Evolutionary conservation across 2,329 filamentous ascomycete genomes (phyloP).

Genomic region (Samsoniella hepiali): DNA sequence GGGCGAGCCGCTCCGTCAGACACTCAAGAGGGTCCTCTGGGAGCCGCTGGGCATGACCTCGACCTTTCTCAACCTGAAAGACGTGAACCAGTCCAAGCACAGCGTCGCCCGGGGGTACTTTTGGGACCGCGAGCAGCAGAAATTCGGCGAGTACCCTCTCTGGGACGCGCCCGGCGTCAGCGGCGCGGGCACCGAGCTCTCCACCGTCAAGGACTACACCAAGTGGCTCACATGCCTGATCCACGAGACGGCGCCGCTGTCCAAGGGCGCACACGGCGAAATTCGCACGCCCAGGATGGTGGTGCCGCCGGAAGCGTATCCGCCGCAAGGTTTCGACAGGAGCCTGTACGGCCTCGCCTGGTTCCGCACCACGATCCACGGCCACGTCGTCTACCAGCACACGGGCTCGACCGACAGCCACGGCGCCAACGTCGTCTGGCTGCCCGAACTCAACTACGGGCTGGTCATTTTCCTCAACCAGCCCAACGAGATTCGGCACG

Average conservation of each 20-base stretch:
- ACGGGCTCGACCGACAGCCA: slow-evolving; percentile 29
- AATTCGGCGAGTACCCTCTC: slow-evolving; percentile 28
- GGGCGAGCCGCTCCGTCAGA: slow-evolving; percentile 36
- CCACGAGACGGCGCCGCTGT: slow-evolving; percentile 27
- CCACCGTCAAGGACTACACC: slow-evolving; percentile 48
- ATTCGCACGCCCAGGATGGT: slow-evolving; percentile 30
- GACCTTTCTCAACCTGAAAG: slow-evolving; percentile 34
- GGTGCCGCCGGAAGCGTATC: slow-evolving; percentile 27
- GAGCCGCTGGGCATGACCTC: slow-evolving; percentile 45
- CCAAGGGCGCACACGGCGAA: slow-evolving; percentile 26
- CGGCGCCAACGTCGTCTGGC: slow-evolving; percentile 30
- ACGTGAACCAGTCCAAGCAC: slow-evolving; percentile 25
- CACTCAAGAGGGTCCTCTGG: slow-evolving; percentile 43
- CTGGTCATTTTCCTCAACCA: slow-evolving; percentile 40
- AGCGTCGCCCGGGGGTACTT: slow-evolving; percentile 42
- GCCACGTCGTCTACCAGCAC: slow-evolving; percentile 30
- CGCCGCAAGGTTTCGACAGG: slow-evolving; percentile 8
- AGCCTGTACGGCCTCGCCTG: slow-evolving; percentile 31
- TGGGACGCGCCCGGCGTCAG: slow-evolving; percentile 30
- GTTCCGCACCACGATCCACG: slow-evolving; percentile 27
- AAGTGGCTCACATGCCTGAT: slow-evolving; percentile 51
- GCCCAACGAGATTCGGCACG: slow-evolving; percentile 32
- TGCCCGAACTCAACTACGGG: slow-evolving; percentile 32
- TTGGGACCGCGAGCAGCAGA: slow-evolving; percentile 31
- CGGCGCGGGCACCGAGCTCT: slow-evolving; percentile 43